Percentiles rank a stretch among this genome's conserved stretches.
These are phyloP conservation scores for Didymella segeticola DNA, from an alignment of 2,329 filamentous ascomycete genomes.

Conservation along the genomic window DNA sequence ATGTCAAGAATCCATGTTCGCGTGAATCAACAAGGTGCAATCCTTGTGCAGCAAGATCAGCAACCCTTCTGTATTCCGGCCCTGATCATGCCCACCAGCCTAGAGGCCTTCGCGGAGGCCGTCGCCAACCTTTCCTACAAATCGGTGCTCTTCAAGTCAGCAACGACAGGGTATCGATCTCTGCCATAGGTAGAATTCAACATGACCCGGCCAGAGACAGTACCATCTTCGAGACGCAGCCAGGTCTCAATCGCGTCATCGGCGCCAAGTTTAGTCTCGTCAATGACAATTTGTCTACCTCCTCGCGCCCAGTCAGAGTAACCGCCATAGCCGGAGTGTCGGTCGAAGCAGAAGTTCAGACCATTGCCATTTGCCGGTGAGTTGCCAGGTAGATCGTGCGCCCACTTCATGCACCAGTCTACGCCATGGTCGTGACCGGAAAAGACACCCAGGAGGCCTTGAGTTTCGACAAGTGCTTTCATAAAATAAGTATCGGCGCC, in stretches of 20 bases:
- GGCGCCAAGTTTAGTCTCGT: slow-evolving; percentile 50
- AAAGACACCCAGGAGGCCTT: slow-evolving; percentile 57
- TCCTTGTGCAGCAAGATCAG: no score
- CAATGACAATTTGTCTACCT: slow-evolving; percentile 61
- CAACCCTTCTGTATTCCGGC: no score
- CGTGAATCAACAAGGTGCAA: no score
- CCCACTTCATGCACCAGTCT: slow-evolving; percentile 53
- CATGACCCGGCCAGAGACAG: slow-evolving; percentile 58
- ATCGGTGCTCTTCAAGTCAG: slow-evolving; percentile 5
- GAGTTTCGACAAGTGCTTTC: slow-evolving; percentile 62
- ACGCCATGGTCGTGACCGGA: slow-evolving; percentile 70
- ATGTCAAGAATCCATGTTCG: no score
- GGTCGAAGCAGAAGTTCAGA: slow-evolving; percentile 63
- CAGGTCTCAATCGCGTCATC: slow-evolving; percentile 62
- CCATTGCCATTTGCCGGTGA: slow-evolving; percentile 51
- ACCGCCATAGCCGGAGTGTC: slow-evolving; percentile 73
- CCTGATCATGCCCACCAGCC: not conserved
- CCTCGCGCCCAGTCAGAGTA: slow-evolving; percentile 71
- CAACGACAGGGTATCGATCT: slow-evolving; percentile 58
- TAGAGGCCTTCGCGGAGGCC: not conserved
- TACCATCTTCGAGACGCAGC: slow-evolving; percentile 66
- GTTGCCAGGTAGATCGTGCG: slow-evolving; percentile 36
- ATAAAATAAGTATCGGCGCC: slow-evolving; percentile 68
- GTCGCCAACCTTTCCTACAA: not conserved
- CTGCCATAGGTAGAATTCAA: slow-evolving; percentile 67